These are phyloP conservation scores for Rhizoclosmatium globosum DNA, from an alignment of 192 early-diverging fungal species.

Conservation along the genomic window DNA sequence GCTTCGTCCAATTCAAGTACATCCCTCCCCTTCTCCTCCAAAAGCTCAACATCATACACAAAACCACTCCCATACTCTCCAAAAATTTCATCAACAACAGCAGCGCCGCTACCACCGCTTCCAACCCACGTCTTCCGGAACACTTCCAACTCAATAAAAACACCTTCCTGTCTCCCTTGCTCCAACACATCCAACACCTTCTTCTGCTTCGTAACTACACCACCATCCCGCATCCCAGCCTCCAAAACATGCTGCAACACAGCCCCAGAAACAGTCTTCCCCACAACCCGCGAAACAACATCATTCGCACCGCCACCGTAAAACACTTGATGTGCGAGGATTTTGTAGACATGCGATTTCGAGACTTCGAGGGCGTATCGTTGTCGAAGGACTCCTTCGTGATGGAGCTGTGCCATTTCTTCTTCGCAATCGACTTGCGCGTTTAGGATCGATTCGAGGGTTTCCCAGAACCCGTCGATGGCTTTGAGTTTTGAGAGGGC, in stretches of 20 bases:
- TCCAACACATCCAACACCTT: neutral
- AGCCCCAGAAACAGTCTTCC: neutral
- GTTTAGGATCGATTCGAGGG: constrained; percentile 33
- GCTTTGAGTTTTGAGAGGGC: constrained; percentile 38
- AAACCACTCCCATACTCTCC: constrained; percentile 36
- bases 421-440: constrained; percentile 14
- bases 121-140: neutral
- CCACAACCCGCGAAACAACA: constrained; percentile 15
- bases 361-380: neutral
- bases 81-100: constrained; percentile 36
- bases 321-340: constrained; percentile 34
- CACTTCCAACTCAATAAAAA: neutral
- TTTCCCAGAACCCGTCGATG: constrained; percentile 44
- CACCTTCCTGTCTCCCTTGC: constrained; percentile 11
- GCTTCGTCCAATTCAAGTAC: neutral
- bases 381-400: too few relatives aligned
- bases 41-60: constrained; percentile 38
- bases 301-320: neutral
- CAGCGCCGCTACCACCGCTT: too few relatives aligned
- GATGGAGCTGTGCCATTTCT: constrained; percentile 4
- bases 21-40: constrained; percentile 27
- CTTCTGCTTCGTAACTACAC: neutral
- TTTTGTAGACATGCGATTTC: constrained; percentile 1
- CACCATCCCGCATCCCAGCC: neutral
- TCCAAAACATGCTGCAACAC: neutral